A percentile compares a stretch with the other conserved stretches of the same genome.
phyloP scores from a whole-genome alignment of 805 yeast genomes.

The Candida sonorensis region DNA sequence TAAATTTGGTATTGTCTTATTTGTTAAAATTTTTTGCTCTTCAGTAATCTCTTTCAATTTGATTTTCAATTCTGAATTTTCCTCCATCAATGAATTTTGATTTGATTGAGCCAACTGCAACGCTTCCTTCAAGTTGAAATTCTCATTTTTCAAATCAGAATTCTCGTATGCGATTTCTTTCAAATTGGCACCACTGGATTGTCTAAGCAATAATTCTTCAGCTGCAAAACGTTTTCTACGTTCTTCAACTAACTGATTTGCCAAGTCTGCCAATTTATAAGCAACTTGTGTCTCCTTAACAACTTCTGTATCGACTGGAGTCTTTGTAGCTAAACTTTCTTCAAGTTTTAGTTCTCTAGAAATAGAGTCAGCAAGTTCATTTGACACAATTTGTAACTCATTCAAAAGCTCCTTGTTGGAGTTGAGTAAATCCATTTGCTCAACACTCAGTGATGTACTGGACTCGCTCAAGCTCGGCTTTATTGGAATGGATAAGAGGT shows the following conservation, averaged over 20 bases:
- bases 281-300: slow-evolving; percentile 32
- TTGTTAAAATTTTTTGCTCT: slow-evolving; percentile 37
- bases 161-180: slow-evolving; percentile 52
- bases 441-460: slow-evolving; percentile 36
- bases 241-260: slow-evolving; percentile 55
- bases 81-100: slow-evolving; percentile 31
- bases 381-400: slow-evolving; percentile 62
- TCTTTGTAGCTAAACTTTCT: slow-evolving; percentile 25
- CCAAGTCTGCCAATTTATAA: slow-evolving; percentile 41
- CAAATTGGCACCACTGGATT: slow-evolving; percentile 38
- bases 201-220: slow-evolving; percentile 58
- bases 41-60: slow-evolving; percentile 33
- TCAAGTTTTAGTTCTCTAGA: slow-evolving; percentile 62
- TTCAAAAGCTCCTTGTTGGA: slow-evolving; percentile 52
- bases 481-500: too few species aligned
- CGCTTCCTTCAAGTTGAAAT: slow-evolving; percentile 41
- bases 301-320: slow-evolving; percentile 12
- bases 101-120: slow-evolving; percentile 41
- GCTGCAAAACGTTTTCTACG: slow-evolving; percentile 59
- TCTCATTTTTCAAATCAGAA: slow-evolving; percentile 41
- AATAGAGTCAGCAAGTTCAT: slow-evolving; percentile 67
- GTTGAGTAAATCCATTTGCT: slow-evolving; percentile 55
- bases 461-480: too few species aligned
- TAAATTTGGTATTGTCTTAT: slow-evolving; percentile 38
- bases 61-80: slow-evolving; percentile 30